phyloP scores from a whole-genome alignment of 345 rosid species.

The Populus deltoides region DNA sequence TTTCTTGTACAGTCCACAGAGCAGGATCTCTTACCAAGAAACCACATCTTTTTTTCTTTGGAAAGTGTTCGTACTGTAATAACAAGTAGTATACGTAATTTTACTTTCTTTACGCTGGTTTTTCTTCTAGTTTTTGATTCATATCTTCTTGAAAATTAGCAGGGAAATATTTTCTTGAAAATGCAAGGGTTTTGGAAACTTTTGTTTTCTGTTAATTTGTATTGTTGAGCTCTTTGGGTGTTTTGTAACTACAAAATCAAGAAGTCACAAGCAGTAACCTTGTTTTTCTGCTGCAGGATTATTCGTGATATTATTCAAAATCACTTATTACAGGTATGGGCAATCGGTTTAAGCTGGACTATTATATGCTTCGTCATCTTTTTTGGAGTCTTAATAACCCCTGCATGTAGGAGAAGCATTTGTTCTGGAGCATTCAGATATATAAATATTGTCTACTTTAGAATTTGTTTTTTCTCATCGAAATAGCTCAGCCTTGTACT shows the following conservation, averaged over 20 bases:
- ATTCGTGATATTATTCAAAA: slow-evolving; percentile 98
- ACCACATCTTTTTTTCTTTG: not conserved
- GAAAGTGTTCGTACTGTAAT: not conserved
- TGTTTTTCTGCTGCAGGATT: slow-evolving; percentile 53
- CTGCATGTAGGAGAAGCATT: not conserved
- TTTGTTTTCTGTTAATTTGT: not conserved
- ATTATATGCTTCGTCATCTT: not conserved
- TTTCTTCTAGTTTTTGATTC: not conserved
- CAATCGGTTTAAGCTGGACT: not conserved
- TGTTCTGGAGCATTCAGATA: slow-evolving; percentile 6
- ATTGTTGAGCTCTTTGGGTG: slow-evolving; percentile 9
- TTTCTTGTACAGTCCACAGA: not conserved
- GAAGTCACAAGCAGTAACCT: slow-evolving; percentile 9
- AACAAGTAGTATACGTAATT: not conserved
- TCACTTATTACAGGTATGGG: slow-evolving; percentile 83
- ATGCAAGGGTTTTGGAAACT: not conserved
- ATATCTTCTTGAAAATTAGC: not conserved
- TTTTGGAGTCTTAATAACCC: slow-evolving; percentile 3
- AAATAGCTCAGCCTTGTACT: not conserved
- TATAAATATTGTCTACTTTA: not conserved
- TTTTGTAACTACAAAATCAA: slow-evolving; percentile 1
- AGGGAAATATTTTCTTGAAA: not conserved
- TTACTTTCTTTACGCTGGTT: not conserved
- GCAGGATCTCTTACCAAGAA: not conserved
- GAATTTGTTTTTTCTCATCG: not conserved